These are phyloP conservation scores for Rubroshorea leprosula DNA, from an alignment of 345 rosid species.

Conservation along the genomic window DNA sequence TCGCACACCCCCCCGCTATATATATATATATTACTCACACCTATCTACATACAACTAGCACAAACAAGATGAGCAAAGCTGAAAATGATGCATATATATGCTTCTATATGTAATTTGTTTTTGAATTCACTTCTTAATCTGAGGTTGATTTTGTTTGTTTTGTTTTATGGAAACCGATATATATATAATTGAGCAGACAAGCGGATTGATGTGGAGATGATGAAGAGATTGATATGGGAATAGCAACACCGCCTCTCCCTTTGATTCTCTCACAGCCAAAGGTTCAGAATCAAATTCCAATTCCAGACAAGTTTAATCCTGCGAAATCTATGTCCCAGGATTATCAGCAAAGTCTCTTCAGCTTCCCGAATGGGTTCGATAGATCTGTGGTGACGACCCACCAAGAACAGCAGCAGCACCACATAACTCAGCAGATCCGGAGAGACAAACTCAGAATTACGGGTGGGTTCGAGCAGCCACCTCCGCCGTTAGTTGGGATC, in stretches of 20 bases:
- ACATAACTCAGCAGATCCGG: slow-evolving; percentile 60
- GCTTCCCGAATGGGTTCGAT: slow-evolving; percentile 72
- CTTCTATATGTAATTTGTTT: too few relatives aligned
- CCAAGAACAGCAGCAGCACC: slow-evolving; percentile 32
- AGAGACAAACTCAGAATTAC: slow-evolving; percentile 55
- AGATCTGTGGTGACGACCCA: slow-evolving; percentile 28
- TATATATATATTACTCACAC: neutral
- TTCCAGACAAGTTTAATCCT: slow-evolving; percentile 20
- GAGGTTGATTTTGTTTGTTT: slow-evolving; percentile 17
- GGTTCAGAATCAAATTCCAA: slow-evolving; percentile 16
- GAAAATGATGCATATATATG: too few relatives aligned
- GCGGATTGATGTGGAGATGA: too few relatives aligned
- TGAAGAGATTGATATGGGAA: slow-evolving; percentile 57
- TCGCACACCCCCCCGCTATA: too few relatives aligned
- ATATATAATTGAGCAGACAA: slow-evolving; percentile 19
- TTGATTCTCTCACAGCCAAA: slow-evolving; percentile 25
- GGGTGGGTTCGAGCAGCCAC: slow-evolving; percentile 29
- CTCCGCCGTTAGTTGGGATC: slow-evolving; percentile 46
- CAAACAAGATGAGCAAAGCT: slow-evolving; percentile 18
- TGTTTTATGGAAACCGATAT: slow-evolving; percentile 17
- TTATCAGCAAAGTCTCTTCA: slow-evolving; percentile 59
- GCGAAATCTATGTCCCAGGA: slow-evolving; percentile 81
- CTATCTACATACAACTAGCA: too few relatives aligned
- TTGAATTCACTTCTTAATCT: too few relatives aligned
- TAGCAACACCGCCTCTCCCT: slow-evolving; percentile 42